Conservation (phyloP, 2,329 filamentous ascomycete species). For the Verruconis gallopava region DNA sequence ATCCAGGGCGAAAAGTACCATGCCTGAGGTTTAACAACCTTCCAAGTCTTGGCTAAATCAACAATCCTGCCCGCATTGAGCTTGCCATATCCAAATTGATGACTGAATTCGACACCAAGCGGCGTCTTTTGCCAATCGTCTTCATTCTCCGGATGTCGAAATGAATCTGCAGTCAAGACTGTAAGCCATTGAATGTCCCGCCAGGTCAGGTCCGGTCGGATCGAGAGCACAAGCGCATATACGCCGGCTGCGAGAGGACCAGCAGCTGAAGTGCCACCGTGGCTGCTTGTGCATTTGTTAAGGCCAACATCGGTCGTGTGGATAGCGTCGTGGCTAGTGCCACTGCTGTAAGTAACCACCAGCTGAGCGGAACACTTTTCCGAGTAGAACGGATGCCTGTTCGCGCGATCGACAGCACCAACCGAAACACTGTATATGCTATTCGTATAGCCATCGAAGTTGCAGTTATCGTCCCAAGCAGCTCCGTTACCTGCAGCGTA, state of each 20-base stretch:
- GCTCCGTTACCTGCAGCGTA: conserved; percentile 96
- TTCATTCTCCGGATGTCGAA: conserved; percentile 40
- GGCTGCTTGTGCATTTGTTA: conserved; percentile 64
- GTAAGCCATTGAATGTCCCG: conserved; percentile 88
- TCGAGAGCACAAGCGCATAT: conserved; percentile 74
- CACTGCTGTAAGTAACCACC: conserved; percentile 93
- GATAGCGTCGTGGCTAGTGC: conserved; percentile 73
- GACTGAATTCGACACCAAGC: conserved; percentile 78
- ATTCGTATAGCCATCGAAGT: conserved; percentile 98
- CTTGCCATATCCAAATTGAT: conserved; percentile 93
- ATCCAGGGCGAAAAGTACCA: conserved; percentile 94
- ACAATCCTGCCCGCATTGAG: conserved; percentile 79
- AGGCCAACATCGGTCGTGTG: conserved; percentile 90
- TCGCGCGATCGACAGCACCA: conserved; percentile 77
- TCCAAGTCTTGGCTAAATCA: conserved; percentile 72
- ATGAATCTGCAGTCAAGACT: conserved; percentile 67
- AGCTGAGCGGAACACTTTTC: conserved; percentile 92
- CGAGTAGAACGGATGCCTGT: conserved; percentile 88
- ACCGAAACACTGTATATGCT: conserved; percentile 98
- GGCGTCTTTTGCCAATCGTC: conserved; percentile 72
- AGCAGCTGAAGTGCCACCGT: conserved; percentile 91
- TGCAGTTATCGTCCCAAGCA: conserved; percentile 81
- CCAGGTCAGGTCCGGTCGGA: conserved; percentile 81
- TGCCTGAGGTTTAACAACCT: conserved; percentile 83
- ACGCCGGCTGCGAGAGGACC: conserved; percentile 87